Evolutionary conservation across 169 alveolate genomes (phyloP).

Genomic region (Eimeria maxima): DNA sequence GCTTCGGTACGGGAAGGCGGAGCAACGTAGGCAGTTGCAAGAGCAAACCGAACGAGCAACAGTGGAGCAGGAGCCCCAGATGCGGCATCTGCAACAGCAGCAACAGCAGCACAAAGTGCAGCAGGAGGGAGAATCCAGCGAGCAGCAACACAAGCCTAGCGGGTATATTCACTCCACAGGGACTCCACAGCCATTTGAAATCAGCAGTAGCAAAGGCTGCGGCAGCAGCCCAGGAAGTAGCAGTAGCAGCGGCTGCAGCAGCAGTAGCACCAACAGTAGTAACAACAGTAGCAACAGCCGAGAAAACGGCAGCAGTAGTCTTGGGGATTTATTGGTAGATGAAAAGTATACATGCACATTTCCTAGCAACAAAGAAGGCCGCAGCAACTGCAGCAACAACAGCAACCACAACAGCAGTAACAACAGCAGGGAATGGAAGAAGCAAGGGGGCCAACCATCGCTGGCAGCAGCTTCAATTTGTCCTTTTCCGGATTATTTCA

Average conservation of each 20-base stretch:
- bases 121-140: not conserved
- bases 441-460: too few relatives aligned
- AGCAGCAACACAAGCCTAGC: not conserved
- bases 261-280: slow-evolving; percentile 1
- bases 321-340: not conserved
- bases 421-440: not conserved
- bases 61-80: not conserved
- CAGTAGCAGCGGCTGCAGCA: not conserved
- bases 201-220: not conserved
- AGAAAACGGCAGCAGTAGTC: not conserved
- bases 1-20: not conserved
- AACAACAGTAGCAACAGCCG: not conserved
- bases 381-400: slow-evolving; percentile 2
- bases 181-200: not conserved
- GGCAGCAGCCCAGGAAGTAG: not conserved
- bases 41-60: not conserved
- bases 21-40: not conserved
- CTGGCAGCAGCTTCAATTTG: not conserved
- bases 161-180: not conserved
- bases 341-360: not conserved
- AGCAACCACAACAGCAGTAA: not conserved
- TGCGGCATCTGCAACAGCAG: slow-evolving; percentile 20
- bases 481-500: not conserved
- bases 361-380: not conserved
- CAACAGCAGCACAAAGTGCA: slow-evolving; percentile 59